Base-by-base conservation (phyloP, 306 rosid genomes). In the Cucumis melo region DNA sequence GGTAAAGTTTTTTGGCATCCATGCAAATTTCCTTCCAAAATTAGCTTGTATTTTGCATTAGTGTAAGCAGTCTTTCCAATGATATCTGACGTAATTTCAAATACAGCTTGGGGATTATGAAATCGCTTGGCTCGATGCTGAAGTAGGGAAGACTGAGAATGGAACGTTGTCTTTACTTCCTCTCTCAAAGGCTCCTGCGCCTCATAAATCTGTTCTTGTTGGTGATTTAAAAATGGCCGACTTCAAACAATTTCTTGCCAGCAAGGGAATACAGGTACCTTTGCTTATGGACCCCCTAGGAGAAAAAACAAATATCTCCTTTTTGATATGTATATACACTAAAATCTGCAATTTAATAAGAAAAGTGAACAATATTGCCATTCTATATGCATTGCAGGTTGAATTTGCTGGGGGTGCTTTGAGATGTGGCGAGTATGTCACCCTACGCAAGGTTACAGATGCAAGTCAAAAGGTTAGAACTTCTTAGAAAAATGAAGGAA, bases 181-280 rank as follows among this genome's bases (percentile, higher is more conserved):
- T 54, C 83, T 87, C 82, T 82, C 97, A 39, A 83, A 84, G 29
- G 60, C 88, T 19, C 82, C 91, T 73, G 87, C 87, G 75, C 89
- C 92, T 1, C 99, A 92, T 82, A 88, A 92, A 80, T 92, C 96
- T 39, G 93, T 95, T 82, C 90, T 95, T 78, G 97, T 92, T 24
- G 98, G 99, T 68, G 98, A 90, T 83, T 80, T 95, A 64, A 95
- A 95, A 85, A 83, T 95, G 91, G 96, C 93, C 8, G 92, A 92
- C 82, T 92, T 92, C 86, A 95, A 95, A 85, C 96, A 92, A 88
- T 95, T 89, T 84, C 97, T 95, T 75, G 86, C 96, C 44, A 86
- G 91, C 80, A 90, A 92, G 77, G 96, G 94, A 68, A 78, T 95
- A 77, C 97, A 92, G 99, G 99, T 92, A 81, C 56, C 66, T 73